Base-by-base conservation (phyloP, 306 rosid species). In the Aeschynomene evenia region DNA sequence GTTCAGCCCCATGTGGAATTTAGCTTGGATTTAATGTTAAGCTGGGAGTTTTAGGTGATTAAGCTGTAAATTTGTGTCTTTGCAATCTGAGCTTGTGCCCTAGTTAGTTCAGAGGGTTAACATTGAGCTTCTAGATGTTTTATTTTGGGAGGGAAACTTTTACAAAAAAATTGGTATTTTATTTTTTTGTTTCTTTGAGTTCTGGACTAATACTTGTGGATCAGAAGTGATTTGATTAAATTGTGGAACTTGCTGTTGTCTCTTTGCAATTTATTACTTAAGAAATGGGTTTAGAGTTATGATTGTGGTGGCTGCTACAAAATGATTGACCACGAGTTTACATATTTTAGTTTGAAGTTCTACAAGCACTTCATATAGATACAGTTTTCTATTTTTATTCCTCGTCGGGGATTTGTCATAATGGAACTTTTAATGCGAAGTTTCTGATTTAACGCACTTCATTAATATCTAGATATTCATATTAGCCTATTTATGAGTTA, bases 71-170 rank as follows among this genome's bases (percentile, higher is more conserved):
- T 39, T 66, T 49, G 24, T 57, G 23, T 50, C 22, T 80, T n/a
- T 49, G 53, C 13, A 70, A 66, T 68, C 60, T 51, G 10, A 48
- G 63, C 61, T 48, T 42, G 14, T 74, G 43, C n/a, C 22, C 43
- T 73, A 20, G 71, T 66, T 57, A 69, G 81, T 56, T 69, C 42
- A 70, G 23, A 68, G 29, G 61, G 71, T 80, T n/a, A 72, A 56
- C 74, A 56, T 79, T 79, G 75, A 80, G 63, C 69, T 68, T 36
- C 80, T 71, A 79, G 64, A 65, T 74, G 28, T 29, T 65, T 79
- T 80, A 20, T 67, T 64, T 66, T 79, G 33, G 70, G 54, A 58
- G 66, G 61, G 33, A 59, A 76, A 10, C 15, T 33, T 26, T 51
- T 69, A 1, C 45, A 6, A 71, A 37, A 54, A 20, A 76, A 66